Evolutionary conservation across 2,329 filamentous ascomycete genomes (phyloP).

Genomic region (Trichoderma sp.): DNA sequence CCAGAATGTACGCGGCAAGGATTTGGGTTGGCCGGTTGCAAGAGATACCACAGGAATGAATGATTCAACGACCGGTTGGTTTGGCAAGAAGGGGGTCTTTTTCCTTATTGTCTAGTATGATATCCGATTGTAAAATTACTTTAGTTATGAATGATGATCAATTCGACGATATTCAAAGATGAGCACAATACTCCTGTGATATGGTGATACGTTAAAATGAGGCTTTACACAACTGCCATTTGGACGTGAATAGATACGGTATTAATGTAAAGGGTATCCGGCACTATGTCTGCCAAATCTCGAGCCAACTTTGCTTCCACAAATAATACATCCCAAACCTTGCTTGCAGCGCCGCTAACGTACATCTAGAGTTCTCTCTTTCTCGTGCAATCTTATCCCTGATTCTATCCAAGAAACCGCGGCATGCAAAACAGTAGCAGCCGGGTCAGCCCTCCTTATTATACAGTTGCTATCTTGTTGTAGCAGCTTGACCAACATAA

Average conservation of each 20-base stretch:
- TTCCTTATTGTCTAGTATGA: not conserved
- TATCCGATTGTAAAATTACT: not conserved
- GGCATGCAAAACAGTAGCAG: not conserved
- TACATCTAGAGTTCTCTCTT: not conserved
- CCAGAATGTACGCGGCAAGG: not conserved
- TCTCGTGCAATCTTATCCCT: not conserved
- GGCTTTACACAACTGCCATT: no score
- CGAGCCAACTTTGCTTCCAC: not conserved
- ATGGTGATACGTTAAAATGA: not conserved
- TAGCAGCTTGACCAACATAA: not conserved
- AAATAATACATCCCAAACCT: not conserved
- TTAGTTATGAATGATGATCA: conserved; percentile 1
- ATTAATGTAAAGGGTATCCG: not conserved
- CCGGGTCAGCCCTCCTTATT: not conserved
- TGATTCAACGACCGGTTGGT: not conserved
- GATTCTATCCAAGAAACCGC: not conserved
- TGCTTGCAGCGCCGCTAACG: not conserved
- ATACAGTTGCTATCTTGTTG: not conserved
- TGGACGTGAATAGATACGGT: not conserved
- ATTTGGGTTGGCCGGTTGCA: not conserved
- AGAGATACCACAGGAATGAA: conserved; percentile 12
- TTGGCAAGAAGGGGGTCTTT: not conserved
- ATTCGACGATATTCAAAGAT: not conserved
- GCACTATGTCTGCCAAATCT: not conserved
- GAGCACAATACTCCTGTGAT: no score